Evolutionary conservation across 345 rosid genomes (phyloP).

Genomic region (Hibiscus tridactylites): DNA sequence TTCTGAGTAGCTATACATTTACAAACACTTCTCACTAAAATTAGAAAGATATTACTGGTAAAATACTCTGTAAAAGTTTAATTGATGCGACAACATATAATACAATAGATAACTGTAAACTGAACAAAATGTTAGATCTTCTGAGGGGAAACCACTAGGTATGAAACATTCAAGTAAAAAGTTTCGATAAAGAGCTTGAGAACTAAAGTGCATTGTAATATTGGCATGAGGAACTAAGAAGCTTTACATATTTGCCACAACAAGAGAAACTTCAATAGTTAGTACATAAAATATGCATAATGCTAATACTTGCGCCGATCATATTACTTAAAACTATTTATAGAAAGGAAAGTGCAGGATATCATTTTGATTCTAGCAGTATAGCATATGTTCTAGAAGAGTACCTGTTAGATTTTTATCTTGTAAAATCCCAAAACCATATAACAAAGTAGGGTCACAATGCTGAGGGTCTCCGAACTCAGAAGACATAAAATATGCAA

Average conservation of each 20-base stretch:
- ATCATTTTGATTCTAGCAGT: not conserved
- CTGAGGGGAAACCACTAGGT: not conserved
- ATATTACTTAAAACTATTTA: not conserved
- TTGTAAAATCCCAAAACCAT: conserved; percentile 3
- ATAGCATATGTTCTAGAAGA: conserved; percentile 5
- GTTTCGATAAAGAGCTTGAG: not conserved
- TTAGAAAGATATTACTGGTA: not conserved
- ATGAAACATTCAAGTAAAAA: not conserved
- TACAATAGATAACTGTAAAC: not conserved
- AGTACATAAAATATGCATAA: not conserved
- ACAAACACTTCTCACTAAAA: not conserved
- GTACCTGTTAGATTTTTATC: conserved; percentile 23
- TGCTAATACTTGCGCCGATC: not conserved
- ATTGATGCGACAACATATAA: not conserved
- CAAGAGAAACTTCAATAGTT: not conserved
- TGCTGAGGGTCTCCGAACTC: not conserved
- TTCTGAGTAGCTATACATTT: not conserved
- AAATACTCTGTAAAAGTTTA: not conserved
- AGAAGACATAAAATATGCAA: not conserved
- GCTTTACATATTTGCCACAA: conserved; percentile 1
- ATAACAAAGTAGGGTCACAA: not conserved
- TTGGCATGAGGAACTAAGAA: not conserved
- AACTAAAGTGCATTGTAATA: not conserved
- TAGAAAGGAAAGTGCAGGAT: not conserved
- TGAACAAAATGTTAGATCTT: not conserved